Conservation (phyloP, 2,329 filamentous ascomycete species). For the Myriosclerotinia duriaeana region DNA sequence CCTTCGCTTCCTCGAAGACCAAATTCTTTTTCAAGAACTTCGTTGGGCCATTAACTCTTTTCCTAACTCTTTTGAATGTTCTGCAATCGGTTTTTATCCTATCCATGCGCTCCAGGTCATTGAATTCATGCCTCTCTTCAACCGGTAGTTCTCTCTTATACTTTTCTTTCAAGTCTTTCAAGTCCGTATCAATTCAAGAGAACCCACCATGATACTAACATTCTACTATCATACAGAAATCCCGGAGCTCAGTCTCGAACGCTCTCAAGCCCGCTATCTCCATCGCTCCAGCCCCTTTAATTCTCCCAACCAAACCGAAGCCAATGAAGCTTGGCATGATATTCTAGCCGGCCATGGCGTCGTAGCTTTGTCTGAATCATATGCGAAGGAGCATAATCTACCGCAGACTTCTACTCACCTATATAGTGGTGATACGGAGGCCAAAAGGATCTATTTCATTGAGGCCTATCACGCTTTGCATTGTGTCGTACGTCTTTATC, state of each 20-base stretch:
- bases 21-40: background rate
- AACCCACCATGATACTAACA: background rate
- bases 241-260: slow-evolving; percentile 4
- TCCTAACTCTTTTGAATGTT: background rate
- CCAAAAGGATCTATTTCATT: slow-evolving; percentile 17
- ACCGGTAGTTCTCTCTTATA: background rate
- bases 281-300: background rate
- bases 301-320: slow-evolving; percentile 5
- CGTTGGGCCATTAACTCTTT: background rate
- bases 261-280: background rate
- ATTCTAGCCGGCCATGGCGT: slow-evolving; percentile 10
- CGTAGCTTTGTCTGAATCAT: background rate
- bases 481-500: slow-evolving; percentile 2
- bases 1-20: background rate
- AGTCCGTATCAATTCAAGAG: background rate
- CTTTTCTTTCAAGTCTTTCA: background rate
- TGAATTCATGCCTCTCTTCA: background rate
- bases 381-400: background rate
- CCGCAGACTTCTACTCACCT: background rate
- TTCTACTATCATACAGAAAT: background rate
- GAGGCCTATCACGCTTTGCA: slow-evolving; percentile 20
- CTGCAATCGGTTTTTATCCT: background rate
- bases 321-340: slow-evolving; percentile 6
- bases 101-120: background rate
- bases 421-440: background rate